Evolutionary conservation across 352 stramenopile genomes (phyloP), one percentile per base, ranked within the genome.

Genomic region (Plasmopara muralis): DNA sequence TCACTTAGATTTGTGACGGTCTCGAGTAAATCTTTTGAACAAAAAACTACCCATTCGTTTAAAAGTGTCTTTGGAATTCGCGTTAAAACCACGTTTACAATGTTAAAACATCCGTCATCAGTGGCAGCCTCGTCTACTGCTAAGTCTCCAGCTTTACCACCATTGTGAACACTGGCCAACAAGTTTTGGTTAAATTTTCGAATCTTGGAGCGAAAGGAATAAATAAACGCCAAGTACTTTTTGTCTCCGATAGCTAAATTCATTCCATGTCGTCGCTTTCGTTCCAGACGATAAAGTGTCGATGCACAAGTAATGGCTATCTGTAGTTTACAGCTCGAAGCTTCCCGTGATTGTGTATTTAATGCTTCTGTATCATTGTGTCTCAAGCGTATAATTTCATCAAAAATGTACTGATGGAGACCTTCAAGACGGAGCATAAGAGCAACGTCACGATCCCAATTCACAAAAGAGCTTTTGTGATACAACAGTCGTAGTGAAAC

Each of bases 41-140:
- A 74, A 12, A 83, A 12, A 9, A 82, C 60, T 9, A 83, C 54
- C 64, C 72, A 84, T 56, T 87, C 76, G 31, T 78, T 57, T 20
- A 85, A 44, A 10, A 85, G 47, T 9, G 53, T 25, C 12, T 44
- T 64, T 0, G 76, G 73, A 44, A 87, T 65, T 60, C 62, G 67
- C 9, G 56, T 64, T 9, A 84, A 70, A 28, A 76, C 50, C 7
- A 58, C 51, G 2, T 55, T 52, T 15, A 78, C 53, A 5, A 65
- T 49, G 13, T 53, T 28, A 2, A 82, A 48, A 43, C 60, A 56
- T 6, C 29, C 9, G 14, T 34, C 46, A 47, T 59, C 46, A 18
- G 3, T 10, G 1, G n/a, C 35, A 35, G 43, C 14, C 9, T 58
- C 42, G 12, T 64, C 43, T 13, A 50, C 43, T 15, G 57, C 45